Base-by-base conservation (phyloP, 2,329 filamentous ascomycete genomes). In the Trichoderma koningii region DNA sequence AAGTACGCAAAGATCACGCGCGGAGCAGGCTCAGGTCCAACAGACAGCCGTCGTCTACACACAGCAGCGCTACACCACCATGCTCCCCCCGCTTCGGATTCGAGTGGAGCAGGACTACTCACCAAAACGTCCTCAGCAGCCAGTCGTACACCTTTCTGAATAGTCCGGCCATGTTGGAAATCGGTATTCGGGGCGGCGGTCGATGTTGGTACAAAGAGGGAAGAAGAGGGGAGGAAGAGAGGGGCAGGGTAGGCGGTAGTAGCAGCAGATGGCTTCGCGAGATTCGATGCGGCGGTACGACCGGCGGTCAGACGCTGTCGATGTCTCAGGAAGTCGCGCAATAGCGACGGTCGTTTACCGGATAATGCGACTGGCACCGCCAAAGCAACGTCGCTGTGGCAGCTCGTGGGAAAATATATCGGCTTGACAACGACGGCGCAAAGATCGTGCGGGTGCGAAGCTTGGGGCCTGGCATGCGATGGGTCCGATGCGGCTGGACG, bases 121-220 rank as follows among this genome's bases (percentile, higher is more conserved):
- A 98, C 94, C 95, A 99, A 81, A 99, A 98, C 74, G 95, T 91
- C 83, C 94, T 89, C 81, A 99, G 82, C 77, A 98, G 84, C 94
- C 94, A 98, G 87, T 98, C 95, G 84, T 98, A 98, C 78, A 99
- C 89, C 81, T 89, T 90, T 76, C 90, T 91, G 80, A 99, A 96
- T 77, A 99, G 82, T 72, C 92, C 91, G 73, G 92, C 91, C 93
- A 98, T 98, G 79, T 73, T 73, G 26, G 3, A 34, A 26, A 53
- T 60, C 42, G 55, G 17, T 50, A 45, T 30, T n/a, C 47, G 55
- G 47, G 41, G 47, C 50, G 51, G 30, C 41, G 56, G 23, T 41
- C 56, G 63, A 55, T 61, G 26, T 59, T 41, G 56, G 41, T 55
- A 50, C 53, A 50, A 34, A 42, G 45, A n/a, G 56, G 21, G 17